phyloP scores from a whole-genome alignment of 352 stramenopile genomes.

The Globisporangium carolinianum region DNA sequence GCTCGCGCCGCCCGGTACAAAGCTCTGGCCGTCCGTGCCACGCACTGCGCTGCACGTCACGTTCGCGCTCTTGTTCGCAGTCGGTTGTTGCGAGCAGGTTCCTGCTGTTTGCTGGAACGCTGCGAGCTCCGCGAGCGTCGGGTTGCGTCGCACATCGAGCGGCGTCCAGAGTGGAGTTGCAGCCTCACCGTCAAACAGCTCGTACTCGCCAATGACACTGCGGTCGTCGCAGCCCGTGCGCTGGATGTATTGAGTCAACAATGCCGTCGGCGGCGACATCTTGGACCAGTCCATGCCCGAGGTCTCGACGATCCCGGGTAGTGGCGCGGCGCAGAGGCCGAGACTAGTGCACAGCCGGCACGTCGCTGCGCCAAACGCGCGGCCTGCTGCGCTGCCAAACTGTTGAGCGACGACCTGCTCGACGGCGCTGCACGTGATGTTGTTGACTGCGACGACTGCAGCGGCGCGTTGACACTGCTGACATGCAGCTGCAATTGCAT shows the following conservation, averaged over 20 bases:
- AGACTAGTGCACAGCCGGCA: slow-evolving; percentile 36
- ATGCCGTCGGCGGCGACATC: slow-evolving; percentile 21
- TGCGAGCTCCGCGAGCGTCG: slow-evolving; percentile 14
- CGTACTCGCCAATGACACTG: slow-evolving; percentile 49
- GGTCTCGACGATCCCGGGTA: slow-evolving; percentile 46
- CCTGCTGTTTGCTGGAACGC: slow-evolving; percentile 11
- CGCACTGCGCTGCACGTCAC: slow-evolving; percentile 12
- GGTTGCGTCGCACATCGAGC: slow-evolving; percentile 13
- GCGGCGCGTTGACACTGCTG: slow-evolving; percentile 30
- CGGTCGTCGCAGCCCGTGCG: slow-evolving; percentile 64
- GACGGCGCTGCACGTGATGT: slow-evolving; percentile 30
- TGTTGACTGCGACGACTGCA: slow-evolving; percentile 33
- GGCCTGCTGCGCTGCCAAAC: slow-evolving; percentile 30
- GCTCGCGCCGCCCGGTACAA: slow-evolving; percentile 8
- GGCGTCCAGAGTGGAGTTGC: slow-evolving; percentile 20
- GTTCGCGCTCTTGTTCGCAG: slow-evolving; percentile 9
- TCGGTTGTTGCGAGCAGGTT: slow-evolving; percentile 6
- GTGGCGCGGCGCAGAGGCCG: slow-evolving; percentile 50
- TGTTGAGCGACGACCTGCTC: slow-evolving; percentile 34
- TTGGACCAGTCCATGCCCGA: slow-evolving; percentile 55
- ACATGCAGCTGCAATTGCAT: slow-evolving; percentile 27
- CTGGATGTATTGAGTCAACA: slow-evolving; percentile 40
- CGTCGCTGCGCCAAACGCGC: slow-evolving; percentile 24
- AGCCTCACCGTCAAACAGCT: slow-evolving; percentile 51
- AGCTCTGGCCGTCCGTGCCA: slow-evolving; percentile 7